These are phyloP conservation scores for Suillus discolor DNA, from an alignment of 768 basidiomycete genomes.

Conservation along the genomic window DNA sequence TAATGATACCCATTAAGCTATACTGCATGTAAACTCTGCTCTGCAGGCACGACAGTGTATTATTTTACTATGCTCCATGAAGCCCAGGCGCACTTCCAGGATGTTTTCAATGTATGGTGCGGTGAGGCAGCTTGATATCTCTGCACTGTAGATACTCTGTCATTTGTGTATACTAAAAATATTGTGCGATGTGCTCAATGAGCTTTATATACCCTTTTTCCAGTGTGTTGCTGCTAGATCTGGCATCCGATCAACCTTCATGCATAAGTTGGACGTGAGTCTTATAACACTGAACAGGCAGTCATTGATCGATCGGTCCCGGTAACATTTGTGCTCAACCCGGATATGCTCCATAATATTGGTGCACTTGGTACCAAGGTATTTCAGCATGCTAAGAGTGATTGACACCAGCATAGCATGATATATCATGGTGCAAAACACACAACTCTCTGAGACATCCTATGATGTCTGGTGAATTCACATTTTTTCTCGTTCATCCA, in stretches of 20 bases:
- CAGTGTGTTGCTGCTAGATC: neutral
- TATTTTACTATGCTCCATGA: neutral
- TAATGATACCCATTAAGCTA: neutral
- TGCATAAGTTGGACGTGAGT: neutral
- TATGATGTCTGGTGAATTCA: neutral
- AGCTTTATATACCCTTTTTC: neutral
- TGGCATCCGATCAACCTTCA: neutral
- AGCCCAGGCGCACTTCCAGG: neutral
- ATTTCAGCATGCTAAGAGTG: neutral
- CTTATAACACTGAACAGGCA: too few species aligned
- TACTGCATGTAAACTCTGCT: neutral
- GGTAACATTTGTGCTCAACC: too few species aligned
- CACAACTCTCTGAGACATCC: neutral
- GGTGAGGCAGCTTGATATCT: neutral
- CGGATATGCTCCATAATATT: neutral
- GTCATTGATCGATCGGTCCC: too few species aligned
- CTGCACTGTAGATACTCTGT: neutral
- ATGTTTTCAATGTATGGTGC: neutral
- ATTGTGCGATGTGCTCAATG: neutral
- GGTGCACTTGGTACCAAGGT: neutral
- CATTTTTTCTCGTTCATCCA: neutral
- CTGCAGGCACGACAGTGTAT: neutral
- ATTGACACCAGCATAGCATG: neutral
- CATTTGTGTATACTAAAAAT: neutral
- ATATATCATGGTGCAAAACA: neutral